Conservation (phyloP, 768 basidiomycete species). For the Podaxis mareebaensis region DNA sequence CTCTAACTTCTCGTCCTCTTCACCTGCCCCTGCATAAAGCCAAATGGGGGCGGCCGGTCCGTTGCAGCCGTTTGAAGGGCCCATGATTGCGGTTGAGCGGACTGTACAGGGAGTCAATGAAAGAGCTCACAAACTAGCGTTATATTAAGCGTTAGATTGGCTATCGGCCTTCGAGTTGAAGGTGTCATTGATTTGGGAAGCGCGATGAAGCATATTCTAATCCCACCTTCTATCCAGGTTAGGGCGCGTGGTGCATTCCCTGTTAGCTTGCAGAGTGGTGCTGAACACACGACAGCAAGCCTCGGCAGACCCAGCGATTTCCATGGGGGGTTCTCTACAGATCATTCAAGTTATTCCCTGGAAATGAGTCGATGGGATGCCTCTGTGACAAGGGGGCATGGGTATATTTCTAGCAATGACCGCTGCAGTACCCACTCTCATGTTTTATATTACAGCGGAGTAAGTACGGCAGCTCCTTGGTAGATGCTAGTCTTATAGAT, state of each 20-base stretch:
- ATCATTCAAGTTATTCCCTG: not conserved
- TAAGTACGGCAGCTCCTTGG: not conserved
- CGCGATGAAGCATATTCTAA: slow-evolving; percentile 3
- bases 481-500: not conserved
- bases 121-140: not conserved
- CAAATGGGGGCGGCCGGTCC: slow-evolving; percentile 7
- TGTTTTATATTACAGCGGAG: not conserved
- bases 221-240: not conserved
- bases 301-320: not conserved
- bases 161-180: slow-evolving; percentile 25
- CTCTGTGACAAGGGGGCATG: not conserved
- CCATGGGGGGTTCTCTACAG: not conserved
- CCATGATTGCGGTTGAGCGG: not conserved
- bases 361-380: not conserved
- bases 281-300: not conserved
- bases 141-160: slow-evolving; percentile 20
- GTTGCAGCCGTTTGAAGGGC: slow-evolving; percentile 3
- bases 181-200: slow-evolving; percentile 11
- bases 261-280: not conserved
- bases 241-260: not conserved
- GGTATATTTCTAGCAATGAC: not conserved
- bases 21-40: not conserved
- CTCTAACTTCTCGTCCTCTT: not conserved
- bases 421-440: not conserved
- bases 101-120: slow-evolving; percentile 9